phyloP scores from a whole-genome alignment of 2,329 filamentous ascomycete species.

The Sporothrix mexicana region DNA sequence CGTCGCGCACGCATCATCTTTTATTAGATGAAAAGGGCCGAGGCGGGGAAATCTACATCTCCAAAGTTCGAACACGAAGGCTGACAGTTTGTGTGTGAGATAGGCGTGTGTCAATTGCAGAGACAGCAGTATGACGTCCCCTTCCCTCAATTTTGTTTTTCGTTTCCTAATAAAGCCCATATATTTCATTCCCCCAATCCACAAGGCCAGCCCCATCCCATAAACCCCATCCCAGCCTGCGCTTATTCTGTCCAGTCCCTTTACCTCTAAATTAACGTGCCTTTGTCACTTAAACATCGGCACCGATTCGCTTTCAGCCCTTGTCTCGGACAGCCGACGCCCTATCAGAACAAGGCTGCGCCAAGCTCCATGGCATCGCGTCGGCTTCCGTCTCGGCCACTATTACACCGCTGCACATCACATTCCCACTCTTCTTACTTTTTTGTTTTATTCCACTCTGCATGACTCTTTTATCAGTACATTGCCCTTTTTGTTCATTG shows the following conservation, averaged over 20 bases:
- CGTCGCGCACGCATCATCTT: not conserved
- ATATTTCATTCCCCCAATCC: not conserved
- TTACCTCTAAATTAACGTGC: slow-evolving; percentile 5
- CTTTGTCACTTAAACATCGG: slow-evolving; percentile 32
- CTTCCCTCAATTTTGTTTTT: not conserved
- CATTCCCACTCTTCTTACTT: not conserved
- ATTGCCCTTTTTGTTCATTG: not conserved
- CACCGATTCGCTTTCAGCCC: slow-evolving; percentile 35
- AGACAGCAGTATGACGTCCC: slow-evolving; percentile 39
- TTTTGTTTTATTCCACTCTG: not conserved
- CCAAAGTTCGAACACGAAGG: not conserved
- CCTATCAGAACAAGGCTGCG: slow-evolving; percentile 10
- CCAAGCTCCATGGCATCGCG: slow-evolving; percentile 17
- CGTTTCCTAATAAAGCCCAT: not conserved
- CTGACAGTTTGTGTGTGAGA: slow-evolving; percentile 24
- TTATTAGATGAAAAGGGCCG: not conserved
- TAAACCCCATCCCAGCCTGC: no score
- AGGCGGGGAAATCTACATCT: no score
- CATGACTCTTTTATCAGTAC: not conserved
- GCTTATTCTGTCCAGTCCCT: no score
- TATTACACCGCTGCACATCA: not conserved
- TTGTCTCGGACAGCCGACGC: slow-evolving; percentile 14
- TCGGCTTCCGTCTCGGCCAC: slow-evolving; percentile 25
- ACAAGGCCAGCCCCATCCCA: not conserved
- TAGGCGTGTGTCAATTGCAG: slow-evolving; percentile 40